Evolutionary conservation across 2,329 filamentous ascomycete genomes (phyloP), one percentile per base, ranked within the genome.

Genomic region (Phialophora macrospora): DNA sequence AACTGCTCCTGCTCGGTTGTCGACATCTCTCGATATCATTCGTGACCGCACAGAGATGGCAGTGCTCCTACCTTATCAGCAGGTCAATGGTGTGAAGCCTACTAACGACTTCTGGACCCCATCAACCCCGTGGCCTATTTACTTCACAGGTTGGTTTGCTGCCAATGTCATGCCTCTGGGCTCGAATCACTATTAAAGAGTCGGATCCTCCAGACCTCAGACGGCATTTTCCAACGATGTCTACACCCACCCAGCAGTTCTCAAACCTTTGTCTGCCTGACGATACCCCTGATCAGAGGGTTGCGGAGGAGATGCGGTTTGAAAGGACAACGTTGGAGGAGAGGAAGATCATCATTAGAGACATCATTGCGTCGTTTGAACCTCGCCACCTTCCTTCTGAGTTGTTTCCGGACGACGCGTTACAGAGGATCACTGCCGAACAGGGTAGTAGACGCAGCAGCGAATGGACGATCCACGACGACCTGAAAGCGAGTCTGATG

Each of bases 361-460:
- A 82, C 60, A 79, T 83, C 32, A 72, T 83, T 49, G 81, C 80
- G 34, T 79, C 79, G 4, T 83, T 82, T 69, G 77, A 74, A 56
- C 67, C 74, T 20, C 71, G 71, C 12, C 73, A 72, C 4, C 73
- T 82, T 4, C 79, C 80, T 2, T 77, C 80, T 44, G 78, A 81
- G 38, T 80, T 79, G 67, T 75, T 76, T 14, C 73, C 66, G 38
- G 38, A 44, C 8, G 78, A 81, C 55, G 71, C 80, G n/a, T 73
- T 74, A 44, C 77, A 78, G 52, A 75, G 74, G 26, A 73, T 73
- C 3, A 71, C 72, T 17, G 72, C 76, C 20, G 65, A 66, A 20
- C 67, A 70, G 46, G 54, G 55, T 26, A 20, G 51, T 24, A 55
- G 75, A 54, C 77, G 76, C 4, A 73, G 76, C 12, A 78, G 80